Base-by-base conservation (phyloP, 345 rosid genomes). In the Trapa bicornis region DNA sequence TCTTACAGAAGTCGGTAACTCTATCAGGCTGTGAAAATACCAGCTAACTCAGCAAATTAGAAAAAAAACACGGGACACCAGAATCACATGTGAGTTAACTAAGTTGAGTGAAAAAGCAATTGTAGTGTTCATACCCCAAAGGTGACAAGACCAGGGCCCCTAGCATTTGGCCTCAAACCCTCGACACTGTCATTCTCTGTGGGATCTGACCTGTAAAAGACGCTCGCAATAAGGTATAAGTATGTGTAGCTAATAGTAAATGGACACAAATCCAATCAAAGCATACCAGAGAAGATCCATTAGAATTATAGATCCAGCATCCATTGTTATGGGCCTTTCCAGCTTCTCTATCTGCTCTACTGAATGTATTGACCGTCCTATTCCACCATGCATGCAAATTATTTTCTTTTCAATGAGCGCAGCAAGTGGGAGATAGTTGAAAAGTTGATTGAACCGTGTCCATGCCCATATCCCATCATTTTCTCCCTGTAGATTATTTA, bases 61-160 rank as follows among this genome's bases (percentile, higher is more conserved):
- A 50, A 50, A 54, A 54, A 5, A 45, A 45, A 45, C 1, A 45
- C 1, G 48, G 11, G 48, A 45, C 48, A 4, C 33, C 33, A 2
- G 35, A 22, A 6, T 33, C 3, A 4, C 15, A 32, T 58, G 37
- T 32, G 63, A 2, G 32, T 50, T 32, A 58, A 58, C 33, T 58
- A 58, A 58, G 38, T 15, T 42, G 66, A 45, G 42, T 37, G 48
- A 11, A 45, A 45, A 7, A 45, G 29, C 48, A 45, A 45, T 13
- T 45, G 36, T 15, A 60, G 32, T 15, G 16, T 62, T 22, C 81
- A 77, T 86, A 94, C 99, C 91, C 99, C 99, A 68, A 94, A 94
- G 36, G 99, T 89, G 78, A 94, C 99, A 39, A 94, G 96, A 67
- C 99, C 97, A 13, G 99, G 99, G 68, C 99, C 99, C 82, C 97